These are phyloP conservation scores for Parathielavia appendiculata DNA, from an alignment of 495 filamentous ascomycete genomes.

Conservation along the genomic window DNA sequence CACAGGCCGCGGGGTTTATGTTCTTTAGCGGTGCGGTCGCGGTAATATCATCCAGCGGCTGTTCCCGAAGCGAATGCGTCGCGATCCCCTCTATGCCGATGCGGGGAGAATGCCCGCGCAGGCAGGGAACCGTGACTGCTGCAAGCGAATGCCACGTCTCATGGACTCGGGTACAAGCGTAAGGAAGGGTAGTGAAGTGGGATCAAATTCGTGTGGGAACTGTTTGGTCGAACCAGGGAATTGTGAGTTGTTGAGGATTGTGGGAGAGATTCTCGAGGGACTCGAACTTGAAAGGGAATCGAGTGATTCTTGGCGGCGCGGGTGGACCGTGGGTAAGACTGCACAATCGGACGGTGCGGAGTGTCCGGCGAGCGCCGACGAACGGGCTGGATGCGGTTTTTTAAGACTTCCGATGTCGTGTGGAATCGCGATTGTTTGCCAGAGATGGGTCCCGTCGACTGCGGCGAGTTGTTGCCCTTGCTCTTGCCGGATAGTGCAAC, in stretches of 20 bases:
- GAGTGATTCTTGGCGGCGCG: slow-evolving; percentile 22
- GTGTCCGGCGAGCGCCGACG: slow-evolving; percentile 18
- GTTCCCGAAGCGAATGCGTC: neutral
- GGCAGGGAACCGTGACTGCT: slow-evolving; percentile 42
- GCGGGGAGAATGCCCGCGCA: slow-evolving; percentile 52
- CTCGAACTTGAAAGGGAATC: slow-evolving; percentile 18
- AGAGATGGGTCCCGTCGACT: neutral
- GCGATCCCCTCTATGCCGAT: slow-evolving; percentile 33
- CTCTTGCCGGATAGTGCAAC: neutral
- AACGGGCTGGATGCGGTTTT: neutral
- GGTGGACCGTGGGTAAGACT: slow-evolving; percentile 17
- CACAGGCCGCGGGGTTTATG: slow-evolving; percentile 12
- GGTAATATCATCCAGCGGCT: slow-evolving; percentile 7
- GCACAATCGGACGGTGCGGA: slow-evolving; percentile 14
- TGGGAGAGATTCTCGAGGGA: slow-evolving; percentile 13
- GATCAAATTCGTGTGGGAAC: neutral
- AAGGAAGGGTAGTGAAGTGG: neutral
- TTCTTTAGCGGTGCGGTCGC: neutral
- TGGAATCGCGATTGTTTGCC: neutral
- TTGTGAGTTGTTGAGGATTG: slow-evolving; percentile 5
- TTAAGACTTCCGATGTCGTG: no score
- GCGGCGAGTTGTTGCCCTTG: neutral
- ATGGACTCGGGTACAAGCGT: slow-evolving; percentile 32
- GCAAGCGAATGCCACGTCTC: slow-evolving; percentile 45
- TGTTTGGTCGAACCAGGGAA: neutral